Evolutionary conservation across 768 basidiomycete genomes (phyloP), one percentile per base, ranked within the genome.

Genomic region (Collybia mongolica): DNA sequence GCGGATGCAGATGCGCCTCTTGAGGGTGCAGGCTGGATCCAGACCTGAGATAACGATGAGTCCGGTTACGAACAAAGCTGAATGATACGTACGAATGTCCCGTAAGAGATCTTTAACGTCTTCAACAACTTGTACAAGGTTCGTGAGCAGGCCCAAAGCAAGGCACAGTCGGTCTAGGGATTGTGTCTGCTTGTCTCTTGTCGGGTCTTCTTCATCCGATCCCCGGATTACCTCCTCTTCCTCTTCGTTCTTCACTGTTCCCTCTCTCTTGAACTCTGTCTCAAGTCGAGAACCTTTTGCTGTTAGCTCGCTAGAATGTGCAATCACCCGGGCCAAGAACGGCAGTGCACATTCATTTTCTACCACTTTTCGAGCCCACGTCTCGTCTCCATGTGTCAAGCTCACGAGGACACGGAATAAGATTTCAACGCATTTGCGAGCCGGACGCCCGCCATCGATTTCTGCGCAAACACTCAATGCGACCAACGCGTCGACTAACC

Each of bases 91-190:
- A 88, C 88, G 68, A 35, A 71, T 77, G 11, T 73, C 69, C 37
- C 77, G 73, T 7, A 82, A 62, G 2, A 70, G 56, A 32, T 72
- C 63, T 39, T 79, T 80, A 8, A 76, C 74, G n/a, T 65, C 70
- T 0, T 75, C 72, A n/a, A 75, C 69, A 5, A 70, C 70, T 59
- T 90, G 86, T 0, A 89, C 81, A 38, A 92, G 69, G 63, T 91
- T 92, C 46, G 88, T 89, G 36, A 92, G 68, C 8, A 92, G 68
- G 1, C 84, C 90, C 5, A 93, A 75, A 5, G 83, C 78, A 22
- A 93, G 82, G 63, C 89, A 92, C 4, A 90, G 69, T 28, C 77
- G 73, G 60, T 93, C 91, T n/a, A 88, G 71, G 3, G 76, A 68
- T 35, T 77, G 72, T 4, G 74, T 68, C 0, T 66, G 59, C 14